These are phyloP conservation scores for Dysphania ambrosioides DNA, from an alignment of 148 eudicot species.

Conservation along the genomic window DNA sequence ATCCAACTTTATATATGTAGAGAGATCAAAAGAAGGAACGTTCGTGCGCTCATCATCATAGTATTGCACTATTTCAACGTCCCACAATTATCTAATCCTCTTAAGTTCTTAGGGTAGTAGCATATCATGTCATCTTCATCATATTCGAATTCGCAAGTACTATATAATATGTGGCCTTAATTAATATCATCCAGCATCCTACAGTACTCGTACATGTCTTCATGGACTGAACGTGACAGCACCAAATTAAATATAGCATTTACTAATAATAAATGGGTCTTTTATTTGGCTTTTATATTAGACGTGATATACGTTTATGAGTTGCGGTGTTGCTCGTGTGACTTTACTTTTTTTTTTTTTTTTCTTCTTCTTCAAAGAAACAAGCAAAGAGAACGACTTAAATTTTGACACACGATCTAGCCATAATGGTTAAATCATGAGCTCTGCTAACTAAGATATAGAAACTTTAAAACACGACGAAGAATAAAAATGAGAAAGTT, in stretches of 20 bases:
- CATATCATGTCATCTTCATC: constrained; percentile 4
- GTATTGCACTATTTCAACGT: background rate
- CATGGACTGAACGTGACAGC: constrained; percentile 6
- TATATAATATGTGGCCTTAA: background rate
- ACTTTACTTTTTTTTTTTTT: background rate
- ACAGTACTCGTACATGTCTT: background rate
- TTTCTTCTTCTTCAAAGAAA: no score
- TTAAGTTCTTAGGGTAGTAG: constrained; percentile 8
- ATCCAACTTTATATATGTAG: background rate
- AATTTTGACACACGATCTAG: no score
- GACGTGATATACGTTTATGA: background rate
- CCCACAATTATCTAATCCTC: constrained; percentile 1
- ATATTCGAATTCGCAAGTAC: background rate
- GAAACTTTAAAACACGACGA: no score
- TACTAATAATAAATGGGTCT: background rate
- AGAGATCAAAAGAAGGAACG: background rate
- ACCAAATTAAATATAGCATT: background rate
- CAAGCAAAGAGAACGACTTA: no score
- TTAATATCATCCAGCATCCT: no score
- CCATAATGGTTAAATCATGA: no score
- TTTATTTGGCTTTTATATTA: no score
- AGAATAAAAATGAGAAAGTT: no score
- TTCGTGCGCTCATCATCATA: background rate
- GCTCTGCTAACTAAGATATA: no score
- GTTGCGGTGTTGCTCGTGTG: constrained; percentile 1